Evolutionary conservation across 306 rosid genomes (phyloP), one percentile per base, ranked within the genome.

Genomic region (Oxytropis ochrocephala): DNA sequence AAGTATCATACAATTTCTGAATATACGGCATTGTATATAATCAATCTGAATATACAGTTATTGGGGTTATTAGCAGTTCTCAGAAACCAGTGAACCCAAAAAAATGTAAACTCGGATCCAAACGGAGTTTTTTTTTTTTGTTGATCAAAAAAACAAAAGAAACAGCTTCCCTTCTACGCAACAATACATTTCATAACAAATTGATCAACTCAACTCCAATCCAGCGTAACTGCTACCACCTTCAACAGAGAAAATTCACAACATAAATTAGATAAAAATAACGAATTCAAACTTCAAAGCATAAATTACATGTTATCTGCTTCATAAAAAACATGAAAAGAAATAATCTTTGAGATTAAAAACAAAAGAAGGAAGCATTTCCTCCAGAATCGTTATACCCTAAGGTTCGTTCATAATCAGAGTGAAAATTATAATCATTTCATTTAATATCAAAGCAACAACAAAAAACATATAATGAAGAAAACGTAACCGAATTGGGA

Each of bases 1-100:
- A 81, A 17, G 62, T 58, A 68, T 81, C 79, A 67, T 81, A 72
- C 21, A 81, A 64, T 18, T 81, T 72, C 79, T 81, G 85, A 81
- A 81, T 30, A 67, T 72, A 16, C 16, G 81, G 85, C 85, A 81
- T 81, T 56, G 11, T 69, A 14, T 60, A 42, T 4, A 11, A 43
- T 16, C 42, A 63, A 56, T 54, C 80, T 42, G 74, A 48, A 54
- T 62, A 70, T 64, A 57, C 18, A 80, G 84, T 35, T 57, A n/a
- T 36, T 53, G 60, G 60, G 52, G 59, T 14, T 30, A 36, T 58
- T 38, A 11, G 10, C 59, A 11, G 10, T 11, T 75, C 46, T 52
- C 16, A 41, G 13, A 63, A 75, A 17, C 47, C 46, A 52, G 24
- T 16, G 53, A 67, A 14, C 36, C 27, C 27, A 21, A 1, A 11